Evolutionary conservation across 2,329 filamentous ascomycete genomes (phyloP), one percentile per base, ranked within the genome.

Genomic region (Rosellinia necatrix): DNA sequence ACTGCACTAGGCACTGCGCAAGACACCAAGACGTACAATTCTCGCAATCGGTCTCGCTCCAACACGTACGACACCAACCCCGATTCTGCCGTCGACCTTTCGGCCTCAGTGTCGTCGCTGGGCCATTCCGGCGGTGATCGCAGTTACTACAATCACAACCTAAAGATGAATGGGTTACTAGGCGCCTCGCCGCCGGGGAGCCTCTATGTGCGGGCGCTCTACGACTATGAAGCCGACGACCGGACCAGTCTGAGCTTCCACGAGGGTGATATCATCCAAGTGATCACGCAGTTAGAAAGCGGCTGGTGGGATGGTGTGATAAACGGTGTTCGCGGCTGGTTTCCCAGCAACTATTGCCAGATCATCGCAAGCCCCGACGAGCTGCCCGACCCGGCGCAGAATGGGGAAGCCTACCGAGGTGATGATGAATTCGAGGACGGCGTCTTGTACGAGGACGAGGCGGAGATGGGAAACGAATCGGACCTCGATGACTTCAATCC

Each of bases 301-400:
- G 94, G 94, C 53, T 99, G 94, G 94, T 99, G 94, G 94, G 94
- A 99, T 76, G 94, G 94, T 44, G 91, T 99, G 53, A 96, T 99
- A 72, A 94, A 97, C 69, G 91, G 92, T 56, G 90, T 96, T 65
- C 88, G 94, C 71, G 94, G 94, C 72, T 99, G 94, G 94, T 99
- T 99, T 73, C 94, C 94, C 32, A 97, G 93, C 80, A 99, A 99
- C 74, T 99, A 99, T 77, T 97, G 94, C 77, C 87, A 91, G 64
- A 86, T 94, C 61, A 89, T 97, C 66, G 84, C 86, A 57, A 87
- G 86, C 66, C 83, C 88, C 47, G 88, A 91, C 65, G 90, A 96
- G 60, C 79, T 88, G 25, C 81, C 83, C 37, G 86, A 90, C 50
- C 76, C 81, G 12, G 77, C 78, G 61, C 80, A 82, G 49, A 83